Evolutionary conservation across 306 rosid genomes (phyloP).

Genomic region (Pyrus betulifolia): DNA sequence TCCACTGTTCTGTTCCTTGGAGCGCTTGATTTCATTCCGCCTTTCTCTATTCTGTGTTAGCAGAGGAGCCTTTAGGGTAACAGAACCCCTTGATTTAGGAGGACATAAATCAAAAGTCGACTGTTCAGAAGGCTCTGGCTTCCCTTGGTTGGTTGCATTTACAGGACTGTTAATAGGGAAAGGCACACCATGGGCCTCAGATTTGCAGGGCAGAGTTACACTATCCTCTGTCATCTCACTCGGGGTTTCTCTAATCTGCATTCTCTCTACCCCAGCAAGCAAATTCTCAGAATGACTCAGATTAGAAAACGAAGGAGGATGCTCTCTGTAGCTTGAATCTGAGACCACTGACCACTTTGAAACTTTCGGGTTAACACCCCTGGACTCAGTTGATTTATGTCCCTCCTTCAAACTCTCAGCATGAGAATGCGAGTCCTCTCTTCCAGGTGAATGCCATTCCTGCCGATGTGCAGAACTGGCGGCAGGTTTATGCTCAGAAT

Average conservation of each 20-base stretch:
- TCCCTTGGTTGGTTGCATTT: background rate
- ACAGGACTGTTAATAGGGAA: background rate
- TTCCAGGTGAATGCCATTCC: background rate
- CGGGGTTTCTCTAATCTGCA: background rate
- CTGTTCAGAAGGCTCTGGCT: conserved; percentile 4
- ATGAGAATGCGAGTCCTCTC: background rate
- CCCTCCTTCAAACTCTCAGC: background rate
- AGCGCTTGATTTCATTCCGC: conserved; percentile 26
- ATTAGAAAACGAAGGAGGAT: conserved; percentile 8
- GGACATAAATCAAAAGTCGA: conserved; percentile 50
- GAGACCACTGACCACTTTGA: background rate
- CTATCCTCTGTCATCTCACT: background rate
- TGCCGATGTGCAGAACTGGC: background rate
- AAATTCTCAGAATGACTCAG: background rate
- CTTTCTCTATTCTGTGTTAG: conserved; percentile 36
- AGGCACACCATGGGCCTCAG: background rate
- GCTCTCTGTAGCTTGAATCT: background rate
- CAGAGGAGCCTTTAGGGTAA: conserved; percentile 31
- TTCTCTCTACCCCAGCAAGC: background rate
- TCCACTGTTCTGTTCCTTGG: conserved; percentile 4
- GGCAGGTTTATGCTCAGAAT: background rate
- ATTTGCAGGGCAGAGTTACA: background rate
- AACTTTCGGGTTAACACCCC: background rate
- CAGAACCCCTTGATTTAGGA: background rate
- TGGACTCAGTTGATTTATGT: background rate